These are phyloP conservation scores for Salvia sclarea DNA, from an alignment of 305 asterid species.

Conservation along the genomic window DNA sequence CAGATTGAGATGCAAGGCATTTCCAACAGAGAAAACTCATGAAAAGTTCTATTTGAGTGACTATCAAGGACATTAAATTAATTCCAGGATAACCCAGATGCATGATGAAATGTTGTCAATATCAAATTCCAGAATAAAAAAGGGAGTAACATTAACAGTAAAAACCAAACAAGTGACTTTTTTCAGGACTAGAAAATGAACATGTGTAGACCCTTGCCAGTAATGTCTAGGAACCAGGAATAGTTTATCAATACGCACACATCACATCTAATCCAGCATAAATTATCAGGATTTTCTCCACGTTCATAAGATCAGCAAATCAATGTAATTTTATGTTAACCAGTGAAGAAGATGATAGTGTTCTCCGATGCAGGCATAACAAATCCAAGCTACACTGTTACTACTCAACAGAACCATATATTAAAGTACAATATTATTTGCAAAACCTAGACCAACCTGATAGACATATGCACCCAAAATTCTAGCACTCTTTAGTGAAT, in stretches of 20 bases:
- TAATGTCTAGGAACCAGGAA: slow-evolving; percentile 16
- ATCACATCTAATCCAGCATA: slow-evolving; percentile 25
- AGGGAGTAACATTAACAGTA: no score
- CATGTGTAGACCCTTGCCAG: slow-evolving; percentile 12
- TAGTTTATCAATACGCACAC: slow-evolving; percentile 1
- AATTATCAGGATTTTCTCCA: slow-evolving; percentile 18
- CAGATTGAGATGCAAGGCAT: slow-evolving; percentile 12
- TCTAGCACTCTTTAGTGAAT: slow-evolving; percentile 1
- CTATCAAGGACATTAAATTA: slow-evolving; percentile 17
- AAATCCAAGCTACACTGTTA: slow-evolving; percentile 21
- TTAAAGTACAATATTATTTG: slow-evolving; percentile 18
- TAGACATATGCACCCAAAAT: slow-evolving; percentile 9
- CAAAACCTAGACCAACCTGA: slow-evolving; percentile 20
- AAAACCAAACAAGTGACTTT: no score
- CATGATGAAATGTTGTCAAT: slow-evolving; percentile 11
- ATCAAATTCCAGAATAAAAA: slow-evolving; percentile 26
- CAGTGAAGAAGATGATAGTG: slow-evolving; percentile 9
- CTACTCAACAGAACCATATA: slow-evolving; percentile 13
- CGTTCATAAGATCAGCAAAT: slow-evolving; percentile 22
- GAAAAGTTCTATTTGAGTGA: background rate
- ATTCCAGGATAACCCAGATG: slow-evolving; percentile 14
- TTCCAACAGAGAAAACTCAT: slow-evolving; percentile 16
- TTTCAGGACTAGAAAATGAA: background rate
- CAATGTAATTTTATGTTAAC: slow-evolving; percentile 4
- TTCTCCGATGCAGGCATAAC: slow-evolving; percentile 25